Evolutionary conservation across 441 rosid species (phyloP).

Genomic region (Aleurites moluccanus): DNA sequence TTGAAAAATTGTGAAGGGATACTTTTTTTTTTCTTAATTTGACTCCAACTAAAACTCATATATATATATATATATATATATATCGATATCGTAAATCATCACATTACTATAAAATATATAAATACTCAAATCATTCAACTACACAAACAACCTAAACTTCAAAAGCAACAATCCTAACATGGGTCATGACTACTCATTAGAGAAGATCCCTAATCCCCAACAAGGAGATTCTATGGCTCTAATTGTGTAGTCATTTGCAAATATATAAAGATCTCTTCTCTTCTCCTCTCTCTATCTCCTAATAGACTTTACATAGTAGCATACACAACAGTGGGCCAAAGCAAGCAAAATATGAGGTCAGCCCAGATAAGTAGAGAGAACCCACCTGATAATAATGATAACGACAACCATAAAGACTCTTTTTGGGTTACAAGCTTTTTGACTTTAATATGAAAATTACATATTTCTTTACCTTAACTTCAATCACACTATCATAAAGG

Average conservation of each 20-base stretch:
- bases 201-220: no score
- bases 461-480: constrained; percentile 11
- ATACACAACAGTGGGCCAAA: constrained; percentile 7
- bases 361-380: constrained; percentile 7
- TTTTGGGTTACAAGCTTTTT: constrained; percentile 16
- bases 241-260: neutral
- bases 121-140: no score
- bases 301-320: neutral
- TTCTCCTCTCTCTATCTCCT: neutral
- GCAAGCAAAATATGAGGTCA: constrained; percentile 17
- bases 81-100: no score
- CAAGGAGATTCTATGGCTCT: no score
- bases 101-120: no score
- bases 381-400: constrained; percentile 12
- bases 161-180: no score
- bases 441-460: neutral
- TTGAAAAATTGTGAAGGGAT: no score
- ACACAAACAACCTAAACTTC: no score
- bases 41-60: no score
- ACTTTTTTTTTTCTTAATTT: no score
- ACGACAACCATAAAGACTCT: neutral
- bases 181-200: no score
- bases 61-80: no score
- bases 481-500: constrained; percentile 12
- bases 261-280: neutral